These are phyloP conservation scores for Citrus hindsii DNA, from an alignment of 345 rosid species.

Conservation along the genomic window DNA sequence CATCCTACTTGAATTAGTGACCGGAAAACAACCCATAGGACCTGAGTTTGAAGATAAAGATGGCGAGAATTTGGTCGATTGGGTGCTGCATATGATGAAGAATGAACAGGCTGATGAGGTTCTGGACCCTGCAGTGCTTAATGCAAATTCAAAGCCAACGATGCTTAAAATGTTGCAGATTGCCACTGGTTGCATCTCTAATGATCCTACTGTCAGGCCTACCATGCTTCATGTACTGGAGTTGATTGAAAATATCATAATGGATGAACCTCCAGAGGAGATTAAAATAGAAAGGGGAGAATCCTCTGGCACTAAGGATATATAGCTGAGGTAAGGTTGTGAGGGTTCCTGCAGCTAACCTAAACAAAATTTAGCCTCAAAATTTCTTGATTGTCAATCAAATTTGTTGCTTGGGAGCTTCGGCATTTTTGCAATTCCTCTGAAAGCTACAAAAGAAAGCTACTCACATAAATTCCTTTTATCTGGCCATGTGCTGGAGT, in stretches of 20 bases:
- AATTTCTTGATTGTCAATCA: too few relatives aligned
- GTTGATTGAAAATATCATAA: conserved; percentile 44
- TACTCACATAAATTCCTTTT: too few relatives aligned
- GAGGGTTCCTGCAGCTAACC: background rate
- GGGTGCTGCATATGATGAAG: conserved; percentile 75
- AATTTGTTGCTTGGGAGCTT: too few relatives aligned
- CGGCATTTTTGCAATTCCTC: too few relatives aligned
- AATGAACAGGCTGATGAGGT: conserved; percentile 58
- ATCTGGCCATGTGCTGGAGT: too few relatives aligned
- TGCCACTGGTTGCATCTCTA: conserved; percentile 56
- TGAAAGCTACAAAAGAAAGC: too few relatives aligned
- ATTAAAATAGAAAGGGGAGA: too few relatives aligned
- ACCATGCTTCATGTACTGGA: conserved; percentile 63
- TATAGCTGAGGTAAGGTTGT: conserved; percentile 3
- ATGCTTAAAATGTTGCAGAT: conserved; percentile 72
- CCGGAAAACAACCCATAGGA: conserved; percentile 92
- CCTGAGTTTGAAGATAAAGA: conserved; percentile 88
- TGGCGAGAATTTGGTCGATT: conserved; percentile 87
- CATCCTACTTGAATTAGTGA: conserved; percentile 74
- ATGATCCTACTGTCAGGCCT: conserved; percentile 73
- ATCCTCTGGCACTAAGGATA: too few relatives aligned
- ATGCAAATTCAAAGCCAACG: conserved; percentile 37
- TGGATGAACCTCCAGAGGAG: too few relatives aligned
- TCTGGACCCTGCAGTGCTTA: conserved; percentile 51
- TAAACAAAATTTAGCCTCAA: too few relatives aligned